Base-by-base conservation (phyloP, 352 stramenopile species). In the Pythium grandisporangium region DNA sequence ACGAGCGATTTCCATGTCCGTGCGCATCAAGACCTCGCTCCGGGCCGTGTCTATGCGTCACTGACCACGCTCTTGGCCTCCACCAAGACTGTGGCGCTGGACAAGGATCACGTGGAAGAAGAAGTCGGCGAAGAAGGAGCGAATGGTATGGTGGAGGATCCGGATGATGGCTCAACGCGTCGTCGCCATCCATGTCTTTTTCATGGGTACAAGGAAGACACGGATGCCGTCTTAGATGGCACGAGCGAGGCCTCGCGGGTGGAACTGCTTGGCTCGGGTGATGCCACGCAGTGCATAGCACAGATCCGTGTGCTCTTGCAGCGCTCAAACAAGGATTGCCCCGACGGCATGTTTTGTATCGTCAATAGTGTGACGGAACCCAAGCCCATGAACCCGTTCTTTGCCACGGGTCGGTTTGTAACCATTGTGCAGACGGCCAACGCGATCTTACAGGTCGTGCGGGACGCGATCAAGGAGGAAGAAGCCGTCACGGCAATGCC, bases 1-100 rank as follows among this genome's bases (percentile, higher is more conserved):
- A 63, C 46, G 16, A 81, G 53, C 17, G 76, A 89, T 30, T 84
- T 89, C 27, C 84, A 79, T 58, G 53, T 58, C 5, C 68, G 57
- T 14, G 63, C 73, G 37, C 80, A 76, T 41, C 6, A 42, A 3
- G 69, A 67, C 30, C 70, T 68, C 25, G 70, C 66, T 5, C 58
- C 59, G 32, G 32, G 52, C 20, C 32, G 45, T 7, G 36, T 60
- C 13, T 40, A 60, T 6, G 24, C 51, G 2, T 45, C 30, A 0
- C 11, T 69, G 13, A 33, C 45, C 2, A 41, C 58, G 14, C 45
- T 58, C 1, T 33, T 80, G 22, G 21, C 45, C 23, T 27, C 39
- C 24, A 45, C 22, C 3, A 24, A 51, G 4, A 16, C n/a, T 3
- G 26, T 37, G 4, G 14, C 20, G 20, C n/a, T n/a, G 12, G 10